Evolutionary conservation across 2,329 filamentous ascomycete species (phyloP), one percentile per base, ranked within the genome.

Genomic region (Pseudophaeomoniella oleicola): DNA sequence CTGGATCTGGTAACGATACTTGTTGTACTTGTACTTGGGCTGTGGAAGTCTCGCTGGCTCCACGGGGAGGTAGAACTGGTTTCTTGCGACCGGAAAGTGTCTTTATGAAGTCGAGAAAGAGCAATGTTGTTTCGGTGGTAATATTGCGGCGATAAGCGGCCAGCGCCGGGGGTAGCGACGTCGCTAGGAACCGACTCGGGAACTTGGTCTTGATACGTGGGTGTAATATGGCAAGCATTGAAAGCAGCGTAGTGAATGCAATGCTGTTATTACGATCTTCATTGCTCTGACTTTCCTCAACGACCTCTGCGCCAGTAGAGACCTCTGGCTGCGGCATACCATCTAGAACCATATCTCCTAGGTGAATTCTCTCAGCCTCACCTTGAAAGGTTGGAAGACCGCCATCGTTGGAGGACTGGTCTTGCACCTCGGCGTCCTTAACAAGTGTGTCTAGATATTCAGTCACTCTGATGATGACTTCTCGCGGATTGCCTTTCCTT

Each of bases 111-210:
- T 71, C 66, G 29, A 78, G 56, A 13, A 75, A 61, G 2, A 71
- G 63, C 14, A 67, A 51, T 1, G 74, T 73, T 35, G 73, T 69
- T 42, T 72, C 71, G 36, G 68, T 63, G 32, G 69, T 66, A 3
- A 53, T 51, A 38, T 72, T 62, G 35, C 64, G 57, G n/a, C 68
- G 67, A 48, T 76, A 78, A 29, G 72, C 70, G 15, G 68, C 64
- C 4, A 78, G 53, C 1, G 72, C 67, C 6, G 75, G 72, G 42
- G 78, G 73, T 4, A 79, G 58, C 15, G 72, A 75, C 0, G 72
- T 76, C 5, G 72, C 73, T 11, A 79, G 59, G 46, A 79, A 79
- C 1, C 73, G 67, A 45, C 72, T 78, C 0, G 75, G 74, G 32
- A 66, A 70, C 48, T 75, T 75, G 3, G 75, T 76, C 53, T 72